phyloP scores from a whole-genome alignment of 1,139 yeast genomes.

The Starmera stellimalicola region DNA sequence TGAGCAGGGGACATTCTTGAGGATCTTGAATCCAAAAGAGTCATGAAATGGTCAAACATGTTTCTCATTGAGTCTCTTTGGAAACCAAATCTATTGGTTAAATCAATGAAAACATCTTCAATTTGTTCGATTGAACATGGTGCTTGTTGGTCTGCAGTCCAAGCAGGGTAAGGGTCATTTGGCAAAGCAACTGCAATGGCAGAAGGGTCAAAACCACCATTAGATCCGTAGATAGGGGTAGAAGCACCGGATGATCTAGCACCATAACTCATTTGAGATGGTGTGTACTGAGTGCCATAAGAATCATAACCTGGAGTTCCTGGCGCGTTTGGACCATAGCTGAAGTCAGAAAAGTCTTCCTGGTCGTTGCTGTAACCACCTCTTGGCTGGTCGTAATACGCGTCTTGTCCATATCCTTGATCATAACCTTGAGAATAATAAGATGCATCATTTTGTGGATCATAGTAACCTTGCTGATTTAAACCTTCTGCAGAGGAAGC shows the following conservation, averaged over 20 bases:
- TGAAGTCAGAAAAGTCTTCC: slow-evolving; percentile 72
- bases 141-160: slow-evolving; percentile 87
- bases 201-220: slow-evolving; percentile 57
- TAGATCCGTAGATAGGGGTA: slow-evolving; percentile 82
- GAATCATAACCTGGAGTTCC: slow-evolving; percentile 72
- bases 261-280: slow-evolving; percentile 77
- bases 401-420: slow-evolving; percentile 43
- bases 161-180: slow-evolving; percentile 88
- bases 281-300: slow-evolving; percentile 69
- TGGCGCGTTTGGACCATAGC: slow-evolving; percentile 50
- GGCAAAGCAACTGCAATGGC: slow-evolving; percentile 41
- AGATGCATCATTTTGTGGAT: slow-evolving; percentile 22
- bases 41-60: slow-evolving; percentile 94
- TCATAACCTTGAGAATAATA: slow-evolving; percentile 20
- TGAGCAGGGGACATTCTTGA: slow-evolving; percentile 96
- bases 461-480: slow-evolving; percentile 19
- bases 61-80: slow-evolving; percentile 97
- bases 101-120: slow-evolving; percentile 82
- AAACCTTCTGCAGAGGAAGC: slow-evolving; percentile 18
- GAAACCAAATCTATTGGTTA: slow-evolving; percentile 90
- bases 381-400: slow-evolving; percentile 40
- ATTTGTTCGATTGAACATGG: slow-evolving; percentile 83
- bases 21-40: slow-evolving; percentile 85
- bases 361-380: slow-evolving; percentile 45
- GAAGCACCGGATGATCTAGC: slow-evolving; percentile 91